phyloP scores from a whole-genome alignment of 768 basidiomycete species.

The Coprinellus micaceus region DNA sequence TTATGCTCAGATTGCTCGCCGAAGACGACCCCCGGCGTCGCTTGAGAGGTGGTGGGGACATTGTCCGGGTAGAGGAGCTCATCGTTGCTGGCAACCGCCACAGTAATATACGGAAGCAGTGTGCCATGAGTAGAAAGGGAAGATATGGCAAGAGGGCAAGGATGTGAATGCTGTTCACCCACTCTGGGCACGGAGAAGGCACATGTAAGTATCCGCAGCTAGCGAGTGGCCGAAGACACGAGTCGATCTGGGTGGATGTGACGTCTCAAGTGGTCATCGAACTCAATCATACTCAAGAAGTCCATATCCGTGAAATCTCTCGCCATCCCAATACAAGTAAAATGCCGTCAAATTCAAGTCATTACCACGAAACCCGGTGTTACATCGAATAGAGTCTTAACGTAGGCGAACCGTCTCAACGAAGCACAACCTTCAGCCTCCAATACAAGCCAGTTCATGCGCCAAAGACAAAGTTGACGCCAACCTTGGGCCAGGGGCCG shows the following conservation, averaged over 20 bases:
- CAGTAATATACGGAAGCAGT: no score
- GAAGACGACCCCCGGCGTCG: conserved; percentile 9
- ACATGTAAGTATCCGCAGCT: no score
- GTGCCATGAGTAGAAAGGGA: no score
- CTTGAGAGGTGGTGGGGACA: conserved; percentile 24
- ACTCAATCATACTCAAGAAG: background rate
- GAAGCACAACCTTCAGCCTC: conserved; percentile 32
- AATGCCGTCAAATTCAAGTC: background rate
- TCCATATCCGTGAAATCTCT: background rate
- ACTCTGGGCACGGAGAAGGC: no score
- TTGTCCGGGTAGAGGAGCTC: conserved; percentile 6
- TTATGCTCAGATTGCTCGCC: background rate
- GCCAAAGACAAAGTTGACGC: conserved; percentile 73
- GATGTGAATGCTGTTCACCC: no score
- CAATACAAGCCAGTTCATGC: conserved; percentile 43
- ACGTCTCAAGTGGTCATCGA: no score
- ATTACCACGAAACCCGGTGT: background rate
- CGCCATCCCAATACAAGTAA: no score
- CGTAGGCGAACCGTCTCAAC: conserved; percentile 14
- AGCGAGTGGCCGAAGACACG: no score
- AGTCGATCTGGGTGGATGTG: no score
- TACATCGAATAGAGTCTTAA: background rate
- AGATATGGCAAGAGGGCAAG: no score
- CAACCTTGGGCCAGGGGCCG: conserved; percentile 81
- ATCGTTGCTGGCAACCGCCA: no score